These are phyloP conservation scores for Kluyveromyces sp. DNA, from an alignment of 1,139 yeast species.

Conservation along the genomic window DNA sequence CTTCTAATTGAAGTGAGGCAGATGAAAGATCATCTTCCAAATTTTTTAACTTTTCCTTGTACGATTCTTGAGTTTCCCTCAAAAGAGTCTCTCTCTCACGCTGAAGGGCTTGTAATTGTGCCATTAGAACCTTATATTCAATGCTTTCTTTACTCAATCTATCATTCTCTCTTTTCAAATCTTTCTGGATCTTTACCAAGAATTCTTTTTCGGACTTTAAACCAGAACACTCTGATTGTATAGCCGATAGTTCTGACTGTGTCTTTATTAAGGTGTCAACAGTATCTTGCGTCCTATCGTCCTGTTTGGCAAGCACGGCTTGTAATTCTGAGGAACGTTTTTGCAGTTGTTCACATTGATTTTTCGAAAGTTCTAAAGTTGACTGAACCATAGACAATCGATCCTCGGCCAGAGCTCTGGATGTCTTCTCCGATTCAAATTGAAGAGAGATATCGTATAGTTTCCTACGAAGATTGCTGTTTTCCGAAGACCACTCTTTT, in stretches of 20 bases:
- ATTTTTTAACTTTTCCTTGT: conserved; percentile 44
- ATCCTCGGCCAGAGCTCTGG: conserved; percentile 41
- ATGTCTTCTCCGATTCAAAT: conserved; percentile 42
- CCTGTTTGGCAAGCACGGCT: conserved; percentile 47
- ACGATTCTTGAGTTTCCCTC: conserved; percentile 45
- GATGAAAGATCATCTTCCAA: conserved; percentile 43
- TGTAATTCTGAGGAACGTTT: conserved; percentile 45
- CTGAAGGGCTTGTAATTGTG: conserved; percentile 54
- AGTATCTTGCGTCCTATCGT: conserved; percentile 49
- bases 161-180: conserved; percentile 49
- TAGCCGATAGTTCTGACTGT: conserved; percentile 35
- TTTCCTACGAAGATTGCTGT: conserved; percentile 39
- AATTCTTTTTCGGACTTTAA: conserved; percentile 51
- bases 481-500: conserved; percentile 37
- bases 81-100: conserved; percentile 55
- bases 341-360: conserved; percentile 42
- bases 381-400: conserved; percentile 36
- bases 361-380: conserved; percentile 34
- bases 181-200: conserved; percentile 43
- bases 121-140: conserved; percentile 52
- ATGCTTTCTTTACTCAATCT: conserved; percentile 53
- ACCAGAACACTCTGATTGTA: conserved; percentile 42
- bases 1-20: conserved; percentile 44
- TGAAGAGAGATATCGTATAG: conserved; percentile 42
- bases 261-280: conserved; percentile 47